These are phyloP conservation scores for Primulina huaijiensis DNA, from an alignment of 257 asterid genomes.

Conservation along the genomic window DNA sequence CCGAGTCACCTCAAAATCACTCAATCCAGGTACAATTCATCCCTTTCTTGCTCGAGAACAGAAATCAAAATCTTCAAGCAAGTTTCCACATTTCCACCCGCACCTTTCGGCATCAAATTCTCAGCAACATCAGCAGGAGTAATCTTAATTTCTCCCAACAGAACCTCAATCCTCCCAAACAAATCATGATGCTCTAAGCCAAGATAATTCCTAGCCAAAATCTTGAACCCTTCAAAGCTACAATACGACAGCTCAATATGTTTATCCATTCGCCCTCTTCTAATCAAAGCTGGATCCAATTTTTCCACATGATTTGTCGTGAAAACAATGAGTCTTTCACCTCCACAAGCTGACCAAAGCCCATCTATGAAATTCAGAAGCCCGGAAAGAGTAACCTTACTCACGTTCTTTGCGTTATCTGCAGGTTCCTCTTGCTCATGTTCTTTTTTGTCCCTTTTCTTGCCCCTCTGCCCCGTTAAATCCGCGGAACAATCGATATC, in stretches of 20 bases:
- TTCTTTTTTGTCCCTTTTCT: conserved; percentile 18
- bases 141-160: conserved; percentile 29
- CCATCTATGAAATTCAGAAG: conserved; percentile 45
- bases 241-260: conserved; percentile 45
- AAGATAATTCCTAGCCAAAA: conserved; percentile 34
- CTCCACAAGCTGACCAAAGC: conserved; percentile 48
- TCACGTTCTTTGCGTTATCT: conserved; percentile 15
- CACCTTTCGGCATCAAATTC: conserved; percentile 36
- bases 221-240: conserved; percentile 39
- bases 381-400: conserved; percentile 42
- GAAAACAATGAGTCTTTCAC: conserved; percentile 37
- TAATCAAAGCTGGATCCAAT: conserved; percentile 39
- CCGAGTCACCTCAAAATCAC: no score
- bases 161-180: conserved; percentile 28
- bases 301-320: conserved; percentile 42
- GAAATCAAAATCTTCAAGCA: conserved; percentile 30
- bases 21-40: not conserved
- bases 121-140: conserved; percentile 54
- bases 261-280: conserved; percentile 47
- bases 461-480: conserved; percentile 30
- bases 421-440: conserved; percentile 13
- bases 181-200: conserved; percentile 29
- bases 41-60: conserved; percentile 25
- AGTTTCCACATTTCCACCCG: conserved; percentile 19
- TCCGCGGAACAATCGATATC: conserved; percentile 42